phyloP scores from a whole-genome alignment of 371 early-diverging fungal genomes.

The Circinella umbellata region DNA sequence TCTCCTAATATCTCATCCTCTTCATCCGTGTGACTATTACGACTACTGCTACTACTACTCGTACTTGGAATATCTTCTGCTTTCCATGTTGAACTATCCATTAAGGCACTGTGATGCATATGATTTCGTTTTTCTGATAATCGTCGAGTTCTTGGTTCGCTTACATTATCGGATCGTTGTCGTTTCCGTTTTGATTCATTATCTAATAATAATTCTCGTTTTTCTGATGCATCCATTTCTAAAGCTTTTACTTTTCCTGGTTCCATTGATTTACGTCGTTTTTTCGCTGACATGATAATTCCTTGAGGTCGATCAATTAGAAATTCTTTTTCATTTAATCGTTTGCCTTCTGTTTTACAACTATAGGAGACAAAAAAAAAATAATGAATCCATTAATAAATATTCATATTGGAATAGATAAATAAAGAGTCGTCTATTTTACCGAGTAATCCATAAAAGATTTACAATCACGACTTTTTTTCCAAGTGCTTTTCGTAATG shows the following conservation, averaged over 20 bases:
- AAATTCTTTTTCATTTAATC: conserved; percentile 42
- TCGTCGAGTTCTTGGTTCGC: conserved; percentile 12
- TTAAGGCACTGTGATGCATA: background rate
- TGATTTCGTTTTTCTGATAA: conserved; percentile 3
- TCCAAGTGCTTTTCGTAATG: conserved; percentile 40
- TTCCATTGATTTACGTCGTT: conserved; percentile 52
- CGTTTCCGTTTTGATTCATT: conserved; percentile 14
- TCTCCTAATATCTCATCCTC: background rate
- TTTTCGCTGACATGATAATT: conserved; percentile 29
- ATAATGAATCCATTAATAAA: too few species aligned
- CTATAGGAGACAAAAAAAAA: conserved; percentile 1
- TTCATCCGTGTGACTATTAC: background rate
- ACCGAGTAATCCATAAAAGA: conserved; percentile 45
- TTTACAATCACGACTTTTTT: conserved; percentile 41
- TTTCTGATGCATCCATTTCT: background rate
- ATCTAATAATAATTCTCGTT: background rate
- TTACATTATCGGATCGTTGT: conserved; percentile 4
- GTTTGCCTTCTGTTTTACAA: conserved; percentile 40
- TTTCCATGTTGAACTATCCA: background rate
- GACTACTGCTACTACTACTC: background rate
- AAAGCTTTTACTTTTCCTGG: conserved; percentile 47
- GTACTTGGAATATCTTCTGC: background rate
- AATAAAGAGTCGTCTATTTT: background rate
- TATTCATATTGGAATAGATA: background rate
- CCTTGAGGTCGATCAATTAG: conserved; percentile 39